phyloP scores from a whole-genome alignment of 345 rosid species.

The Aquilaria sinensis region DNA sequence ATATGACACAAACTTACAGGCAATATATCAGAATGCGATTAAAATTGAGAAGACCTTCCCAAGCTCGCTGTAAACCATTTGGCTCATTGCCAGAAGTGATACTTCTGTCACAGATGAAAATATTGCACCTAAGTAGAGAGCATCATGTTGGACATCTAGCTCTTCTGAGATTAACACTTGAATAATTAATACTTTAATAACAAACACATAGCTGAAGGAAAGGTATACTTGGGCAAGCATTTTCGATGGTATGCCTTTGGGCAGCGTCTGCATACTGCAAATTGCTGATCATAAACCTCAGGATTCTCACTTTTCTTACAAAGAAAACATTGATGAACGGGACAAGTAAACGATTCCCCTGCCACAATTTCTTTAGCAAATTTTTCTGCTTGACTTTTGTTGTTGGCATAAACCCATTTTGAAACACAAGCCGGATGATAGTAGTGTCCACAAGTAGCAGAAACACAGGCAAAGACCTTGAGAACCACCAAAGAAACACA shows the following conservation, averaged over 20 bases:
- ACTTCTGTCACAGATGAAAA: conserved; percentile 31
- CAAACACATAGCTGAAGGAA: conserved; percentile 2
- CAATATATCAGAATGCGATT: conserved; percentile 60
- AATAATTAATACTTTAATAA: background rate
- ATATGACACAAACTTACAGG: conserved; percentile 34
- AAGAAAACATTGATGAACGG: conserved; percentile 50
- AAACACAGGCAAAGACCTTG: conserved; percentile 62
- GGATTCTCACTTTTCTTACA: conserved; percentile 48
- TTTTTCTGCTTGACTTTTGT: conserved; percentile 31
- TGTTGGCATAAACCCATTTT: conserved; percentile 33
- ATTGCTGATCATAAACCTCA: conserved; percentile 33
- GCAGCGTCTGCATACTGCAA: conserved; percentile 75
- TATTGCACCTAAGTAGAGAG: background rate
- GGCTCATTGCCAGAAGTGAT: conserved; percentile 26
- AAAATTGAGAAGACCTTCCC: conserved; percentile 47
- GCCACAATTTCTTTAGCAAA: conserved; percentile 32
- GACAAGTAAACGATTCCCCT: conserved; percentile 57
- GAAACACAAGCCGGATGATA: conserved; percentile 68
- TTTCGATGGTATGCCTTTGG: conserved; percentile 65
- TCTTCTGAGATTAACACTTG: too few species aligned
- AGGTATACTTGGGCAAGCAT: conserved; percentile 57
- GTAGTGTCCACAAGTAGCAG: conserved; percentile 66
- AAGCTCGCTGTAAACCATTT: conserved; percentile 39
- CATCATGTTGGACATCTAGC: too few species aligned
- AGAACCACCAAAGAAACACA: background rate